Evolutionary conservation across 805 yeast genomes (phyloP).

Genomic region (Lachancea quebecensis): DNA sequence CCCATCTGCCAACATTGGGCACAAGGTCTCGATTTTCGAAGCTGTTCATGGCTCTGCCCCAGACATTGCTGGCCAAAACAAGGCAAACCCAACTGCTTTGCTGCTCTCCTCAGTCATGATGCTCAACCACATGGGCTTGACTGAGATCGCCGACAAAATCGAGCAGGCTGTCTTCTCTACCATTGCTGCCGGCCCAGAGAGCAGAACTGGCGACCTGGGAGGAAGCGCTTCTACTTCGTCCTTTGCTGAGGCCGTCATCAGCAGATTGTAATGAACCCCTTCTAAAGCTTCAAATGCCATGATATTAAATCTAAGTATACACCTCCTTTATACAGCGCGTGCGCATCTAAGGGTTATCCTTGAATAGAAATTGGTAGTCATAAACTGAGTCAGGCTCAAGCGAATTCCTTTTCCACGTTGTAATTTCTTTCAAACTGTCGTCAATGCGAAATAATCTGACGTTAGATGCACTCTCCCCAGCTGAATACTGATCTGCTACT

Average conservation of each 20-base stretch:
- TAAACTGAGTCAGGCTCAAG: conserved; percentile 36
- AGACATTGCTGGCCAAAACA: conserved; percentile 97
- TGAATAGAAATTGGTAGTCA: conserved; percentile 38
- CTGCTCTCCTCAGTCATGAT: conserved; percentile 95
- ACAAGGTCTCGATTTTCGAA: conserved; percentile 94
- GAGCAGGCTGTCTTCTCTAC: conserved; percentile 80
- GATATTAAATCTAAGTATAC: background rate
- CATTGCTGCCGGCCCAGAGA: conserved; percentile 91
- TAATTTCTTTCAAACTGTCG: conserved; percentile 35
- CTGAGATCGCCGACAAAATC: conserved; percentile 72
- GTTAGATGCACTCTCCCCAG: conserved; percentile 39
- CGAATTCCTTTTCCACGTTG: conserved; percentile 54
- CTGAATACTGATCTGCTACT: conserved; percentile 56
- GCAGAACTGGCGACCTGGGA: conserved; percentile 94
- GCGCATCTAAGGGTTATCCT: background rate
- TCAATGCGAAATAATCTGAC: conserved; percentile 49
- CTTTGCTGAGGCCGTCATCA: conserved; percentile 88
- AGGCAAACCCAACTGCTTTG: conserved; percentile 98
- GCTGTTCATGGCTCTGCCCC: conserved; percentile 99
- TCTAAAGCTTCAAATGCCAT: background rate
- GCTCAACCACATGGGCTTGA: conserved; percentile 96
- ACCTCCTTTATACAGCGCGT: background rate
- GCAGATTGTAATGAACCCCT: conserved; percentile 29
- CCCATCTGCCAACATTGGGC: conserved; percentile 99
- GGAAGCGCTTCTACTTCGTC: conserved; percentile 85